These are phyloP conservation scores for Dothistroma pini DNA, from an alignment of 2,329 filamentous ascomycete species.

Conservation along the genomic window DNA sequence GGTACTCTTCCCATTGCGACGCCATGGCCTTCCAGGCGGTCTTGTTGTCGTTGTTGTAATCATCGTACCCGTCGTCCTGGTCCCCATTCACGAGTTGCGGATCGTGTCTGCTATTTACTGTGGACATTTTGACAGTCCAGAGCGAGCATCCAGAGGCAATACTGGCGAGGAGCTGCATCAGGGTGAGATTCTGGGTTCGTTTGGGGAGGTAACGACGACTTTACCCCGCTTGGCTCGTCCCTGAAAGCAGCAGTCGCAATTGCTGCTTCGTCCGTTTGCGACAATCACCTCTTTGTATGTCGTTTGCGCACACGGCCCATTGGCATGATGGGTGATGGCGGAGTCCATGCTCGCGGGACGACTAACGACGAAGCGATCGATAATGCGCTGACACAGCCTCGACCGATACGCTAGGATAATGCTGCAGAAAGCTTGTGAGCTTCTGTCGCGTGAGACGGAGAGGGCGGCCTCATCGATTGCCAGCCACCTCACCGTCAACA, in stretches of 20 bases:
- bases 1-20: constrained; percentile 39
- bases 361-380: not conserved
- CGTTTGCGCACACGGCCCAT: not conserved
- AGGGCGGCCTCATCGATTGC: not conserved
- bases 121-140: not conserved
- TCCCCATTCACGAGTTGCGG: constrained; percentile 10
- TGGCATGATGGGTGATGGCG: too few species aligned
- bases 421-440: not conserved
- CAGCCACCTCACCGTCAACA: too few species aligned
- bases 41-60: constrained; percentile 15
- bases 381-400: not conserved
- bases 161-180: constrained; percentile 4
- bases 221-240: not conserved
- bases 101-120: constrained; percentile 2
- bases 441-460: not conserved
- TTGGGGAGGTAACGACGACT: not conserved
- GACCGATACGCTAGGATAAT: not conserved
- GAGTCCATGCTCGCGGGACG: not conserved
- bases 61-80: not conserved
- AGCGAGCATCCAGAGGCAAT: not conserved
- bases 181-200: constrained; percentile 1
- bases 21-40: constrained; percentile 44
- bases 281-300: not conserved
- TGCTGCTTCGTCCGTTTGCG: not conserved
- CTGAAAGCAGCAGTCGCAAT: not conserved